Percentiles rank a stretch among this genome's conserved stretches.
Conservation (phyloP, 441 rosid species). For the Pelargonium citronellum region DNA sequence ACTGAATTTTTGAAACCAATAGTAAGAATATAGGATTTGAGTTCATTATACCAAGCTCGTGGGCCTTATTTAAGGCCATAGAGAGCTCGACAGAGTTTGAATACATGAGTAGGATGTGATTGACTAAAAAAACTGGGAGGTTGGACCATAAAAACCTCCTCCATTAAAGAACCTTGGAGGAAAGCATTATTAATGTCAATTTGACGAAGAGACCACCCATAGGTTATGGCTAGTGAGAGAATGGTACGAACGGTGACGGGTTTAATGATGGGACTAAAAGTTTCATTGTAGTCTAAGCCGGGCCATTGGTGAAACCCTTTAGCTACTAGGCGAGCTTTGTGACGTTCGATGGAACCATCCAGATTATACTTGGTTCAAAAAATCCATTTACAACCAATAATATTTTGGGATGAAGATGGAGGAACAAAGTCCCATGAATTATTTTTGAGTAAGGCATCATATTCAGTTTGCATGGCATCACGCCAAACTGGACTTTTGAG, state of each 20-base stretch:
- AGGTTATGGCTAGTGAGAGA: constrained; percentile 7
- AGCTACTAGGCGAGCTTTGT: not conserved
- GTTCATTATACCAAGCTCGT: not conserved
- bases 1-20: not conserved
- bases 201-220: not conserved
- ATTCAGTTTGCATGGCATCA: constrained; percentile 3
- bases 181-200: not conserved
- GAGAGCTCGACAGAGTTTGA: not conserved
- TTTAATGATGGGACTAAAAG: not conserved
- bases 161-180: constrained; percentile 1
- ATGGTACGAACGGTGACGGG: not conserved
- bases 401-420: not conserved
- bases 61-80: not conserved
- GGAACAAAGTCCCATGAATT: not conserved
- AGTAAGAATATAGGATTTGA: not conserved
- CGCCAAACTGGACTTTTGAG: not conserved
- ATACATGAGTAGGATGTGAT: not conserved
- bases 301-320: not conserved
- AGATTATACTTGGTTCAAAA: not conserved
- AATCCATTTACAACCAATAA: not conserved
- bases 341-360: not conserved
- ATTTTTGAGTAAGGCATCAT: not conserved
- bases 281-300: not conserved
- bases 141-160: not conserved
- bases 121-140: not conserved